Evolutionary conservation across 1,139 yeast genomes (phyloP), one percentile per base, ranked within the genome.

Genomic region (Blastobotrys illinoisensis): DNA sequence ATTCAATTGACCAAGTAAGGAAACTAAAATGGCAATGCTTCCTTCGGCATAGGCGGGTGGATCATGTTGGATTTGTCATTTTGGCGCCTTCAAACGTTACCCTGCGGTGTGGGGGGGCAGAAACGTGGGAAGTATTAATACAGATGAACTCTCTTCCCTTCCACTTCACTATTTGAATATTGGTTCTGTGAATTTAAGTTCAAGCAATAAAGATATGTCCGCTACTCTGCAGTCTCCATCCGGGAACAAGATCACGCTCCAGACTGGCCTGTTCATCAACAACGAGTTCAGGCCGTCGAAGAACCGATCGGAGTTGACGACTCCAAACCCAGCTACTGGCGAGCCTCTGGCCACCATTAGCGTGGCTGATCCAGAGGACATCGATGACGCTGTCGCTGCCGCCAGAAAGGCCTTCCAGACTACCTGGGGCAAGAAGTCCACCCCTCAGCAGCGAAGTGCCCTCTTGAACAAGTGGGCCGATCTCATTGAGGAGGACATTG

Each of bases 341-440:
- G 81, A 85, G 64, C 73, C 74, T 57, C 83, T 86, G 61, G 80
- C 86, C 16, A 67, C 79, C 1, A 90, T 89, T 11, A 81, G 81
- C 60, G 81, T 83, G 44, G 97, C 93, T 5, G 76, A 75, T 24
- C 79, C 73, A 18, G 80, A 75, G 49, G 97, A 89, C 65, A 86
- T 89, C 46, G 89, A 89, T 67, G 62, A 69, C 50, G 96, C 97
- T 1, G 97, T 88, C 1, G 74, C 72, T 7, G 85, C 86, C 21
- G 96, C 96, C 13, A 75, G 82, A 55, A 70, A 72, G 18, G 95
- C 95, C 3, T 88, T 83, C 75, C 78, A 80, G 53, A 60, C 64
- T 14, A 66, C 67, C 5, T 82, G 86, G 83, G 62, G 66, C 46
- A 74, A 75, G 53, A 70, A 75, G 60, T 67, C 74, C 21, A 67